Base-by-base conservation (phyloP, 2,329 filamentous ascomycete species). In the Beauveria medogensis region DNA sequence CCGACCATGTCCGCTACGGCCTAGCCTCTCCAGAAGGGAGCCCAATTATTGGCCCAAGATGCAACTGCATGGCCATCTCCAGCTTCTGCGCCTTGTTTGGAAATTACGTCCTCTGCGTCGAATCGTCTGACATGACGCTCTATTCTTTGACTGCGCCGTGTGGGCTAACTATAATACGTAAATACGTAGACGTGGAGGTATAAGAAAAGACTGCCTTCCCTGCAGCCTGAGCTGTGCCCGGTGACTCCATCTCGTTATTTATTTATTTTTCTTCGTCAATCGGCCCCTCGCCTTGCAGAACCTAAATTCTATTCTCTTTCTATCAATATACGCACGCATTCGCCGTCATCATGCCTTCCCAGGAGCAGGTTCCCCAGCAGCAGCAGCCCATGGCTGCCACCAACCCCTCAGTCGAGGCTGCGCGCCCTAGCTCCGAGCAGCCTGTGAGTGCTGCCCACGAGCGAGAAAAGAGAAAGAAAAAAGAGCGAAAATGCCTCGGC, bases 401-500 rank as follows among this genome's bases (percentile, higher is more conserved):
- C 52, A 55, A 44, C 44, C 57, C 48, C 40, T 26, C 37, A 20
- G 48, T 26, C 20, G 44, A 52, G 46, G 62, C 66, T 43, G 64
- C 62, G 30, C 69, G 65, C 60, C 58, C 65, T 54, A 73, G 67
- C 65, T 60, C 67, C 62, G 70, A 74, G 56, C 73, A 75, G 62
- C 73, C 73, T 43, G 73, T 75, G 69, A 55, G 73, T 68, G 26
- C 44, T 14, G n/a, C 28, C 30, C 16, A 16, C 28, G 18, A 37
- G 41, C 24, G 9, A 18, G 22, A 20, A n/a, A 40, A 18, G 8
- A 20, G 20, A 3, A 5, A 9, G 24, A 5, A 16, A 9, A 28
- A 30, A 7, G 9, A 8, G 12, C 2, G 24, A 26, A 41, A 43
- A 16, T 18, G 22, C 20, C 22, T 5, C 22, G 37, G 4, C 7